Base-by-base conservation (phyloP, 2,329 filamentous ascomycete genomes). In the Calonectria pseudoturangicola region DNA sequence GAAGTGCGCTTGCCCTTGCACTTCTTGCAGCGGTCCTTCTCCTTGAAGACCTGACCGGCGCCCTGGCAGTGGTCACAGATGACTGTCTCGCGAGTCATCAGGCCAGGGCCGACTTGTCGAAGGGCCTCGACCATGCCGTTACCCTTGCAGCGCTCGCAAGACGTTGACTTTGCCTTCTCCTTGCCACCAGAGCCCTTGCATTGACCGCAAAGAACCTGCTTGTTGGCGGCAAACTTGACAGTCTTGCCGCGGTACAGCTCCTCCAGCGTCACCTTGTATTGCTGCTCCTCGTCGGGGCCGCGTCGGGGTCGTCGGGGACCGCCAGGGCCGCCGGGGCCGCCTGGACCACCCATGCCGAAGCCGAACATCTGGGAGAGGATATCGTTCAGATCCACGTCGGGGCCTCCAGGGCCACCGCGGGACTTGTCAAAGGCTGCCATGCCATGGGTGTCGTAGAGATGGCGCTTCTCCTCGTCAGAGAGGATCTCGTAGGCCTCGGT, bases 221-320 rank as follows among this genome's bases (percentile, higher is more conserved):
- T 98, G 81, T 96, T 97, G 81, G 94, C 97, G 10, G 95, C 93
- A 83, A 99, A 98, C 86, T 97, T 97, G 82, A 98, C 97, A 0
- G 97, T 98, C 89, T 98, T 98, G 80, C 97, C 97, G 87, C 98
- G 98, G 90, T 98, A 99, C 39, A 99, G 89, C 85, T 99, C 97
- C 84, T 98, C 97, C 72, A 99, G 87, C 2, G 92, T 94, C 71
- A 98, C 94, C 83, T 95, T 93, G 86, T 99, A 98, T 79, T 95
- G 91, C 80, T 98, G 95, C 83, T 98, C 93, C 84, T 98, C 96
- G 77, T 96, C 93, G 66, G 90, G 92, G 56, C 96, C 95, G 79
- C 92, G 93, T 72, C 93, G 89, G 28, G 92, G 92, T 76, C 89
- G 88, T 76, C 87, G 88, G 13, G 91, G 91, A 3, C 89, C 88